A percentile compares a stretch with the other conserved stretches of the same genome.
Conservation (phyloP, 805 yeast genomes). For the Saturnispora saitoi region DNA sequence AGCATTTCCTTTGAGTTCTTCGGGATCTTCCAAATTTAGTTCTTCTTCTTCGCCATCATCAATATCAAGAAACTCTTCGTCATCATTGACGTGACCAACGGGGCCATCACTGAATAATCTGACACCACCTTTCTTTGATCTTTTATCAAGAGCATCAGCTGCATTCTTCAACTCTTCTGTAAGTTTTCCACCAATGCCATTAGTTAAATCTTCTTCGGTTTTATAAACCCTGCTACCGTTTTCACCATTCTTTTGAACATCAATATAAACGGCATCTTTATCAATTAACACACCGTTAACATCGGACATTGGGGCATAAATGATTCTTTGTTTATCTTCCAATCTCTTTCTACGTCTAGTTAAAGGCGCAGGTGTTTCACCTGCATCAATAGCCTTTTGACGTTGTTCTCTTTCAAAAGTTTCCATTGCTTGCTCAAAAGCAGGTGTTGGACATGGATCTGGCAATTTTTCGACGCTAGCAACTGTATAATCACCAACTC, state of each 20-base stretch:
- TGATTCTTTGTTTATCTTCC: conserved; percentile 88
- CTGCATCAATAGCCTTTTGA: conserved; percentile 54
- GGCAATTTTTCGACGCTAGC: conserved; percentile 80
- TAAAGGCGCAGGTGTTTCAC: conserved; percentile 39
- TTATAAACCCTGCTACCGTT: conserved; percentile 15
- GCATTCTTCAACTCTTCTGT: conserved; percentile 77
- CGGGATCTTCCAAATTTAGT: conserved; percentile 24
- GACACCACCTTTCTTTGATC: conserved; percentile 50
- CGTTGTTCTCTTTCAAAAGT: conserved; percentile 70
- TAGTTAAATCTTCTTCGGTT: conserved; percentile 25
- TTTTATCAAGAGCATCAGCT: conserved; percentile 40
- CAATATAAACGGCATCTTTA: conserved; percentile 95
- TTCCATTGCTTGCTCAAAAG: conserved; percentile 74
- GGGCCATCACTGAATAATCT: conserved; percentile 59
- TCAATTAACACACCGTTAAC: conserved; percentile 98
- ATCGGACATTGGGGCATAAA: conserved; percentile 98
- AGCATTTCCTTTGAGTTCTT: conserved; percentile 30
- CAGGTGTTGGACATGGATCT: conserved; percentile 99
- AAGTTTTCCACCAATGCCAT: conserved; percentile 79
- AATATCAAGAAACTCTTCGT: conserved; percentile 30
- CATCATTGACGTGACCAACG: conserved; percentile 29
- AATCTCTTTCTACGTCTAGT: conserved; percentile 71
- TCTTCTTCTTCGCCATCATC: conserved; percentile 15
- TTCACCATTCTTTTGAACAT: conserved; percentile 40
- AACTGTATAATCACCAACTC: conserved; percentile 83